Percentiles rank a stretch among this genome's conserved stretches.
Conservation (phyloP, 345 rosid species). For the Gynandropsis gynandra region DNA sequence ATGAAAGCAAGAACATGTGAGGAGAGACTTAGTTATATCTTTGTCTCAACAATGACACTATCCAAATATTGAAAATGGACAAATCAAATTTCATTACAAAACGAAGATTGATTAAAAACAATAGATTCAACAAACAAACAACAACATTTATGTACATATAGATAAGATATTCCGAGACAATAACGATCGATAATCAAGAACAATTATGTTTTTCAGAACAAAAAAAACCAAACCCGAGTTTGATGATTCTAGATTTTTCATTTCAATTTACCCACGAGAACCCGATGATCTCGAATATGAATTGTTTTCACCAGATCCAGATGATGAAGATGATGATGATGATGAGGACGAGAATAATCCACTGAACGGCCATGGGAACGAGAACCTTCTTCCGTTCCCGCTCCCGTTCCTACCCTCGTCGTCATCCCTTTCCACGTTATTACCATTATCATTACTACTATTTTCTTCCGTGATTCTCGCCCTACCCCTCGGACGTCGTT, state of each 20-base stretch:
- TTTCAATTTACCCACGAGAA: conserved; percentile 16
- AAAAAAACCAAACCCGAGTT: conserved; percentile 1
- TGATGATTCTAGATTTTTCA: conserved; percentile 5
- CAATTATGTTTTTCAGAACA: no score
- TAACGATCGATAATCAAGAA: no score
- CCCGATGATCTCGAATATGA: conserved; percentile 30
- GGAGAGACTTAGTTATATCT: no score
- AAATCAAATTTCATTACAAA: conserved; percentile 3
- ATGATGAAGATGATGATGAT: conserved; percentile 9
- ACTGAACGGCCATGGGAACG: conserved; percentile 76
- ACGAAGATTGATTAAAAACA: no score
- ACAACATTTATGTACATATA: conserved; percentile 26
- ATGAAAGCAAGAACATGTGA: no score
- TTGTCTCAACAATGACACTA: conserved; percentile 4
- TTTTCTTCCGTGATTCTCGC: background rate
- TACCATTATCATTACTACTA: conserved; percentile 23
- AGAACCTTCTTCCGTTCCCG: conserved; percentile 54
- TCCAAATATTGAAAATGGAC: background rate
- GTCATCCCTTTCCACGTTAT: conserved; percentile 36
- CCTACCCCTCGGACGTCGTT: conserved; percentile 9
- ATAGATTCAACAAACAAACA: no score
- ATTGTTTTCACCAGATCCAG: conserved; percentile 39
- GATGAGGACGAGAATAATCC: conserved; percentile 67
- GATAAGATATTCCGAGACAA: conserved; percentile 18
- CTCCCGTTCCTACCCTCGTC: conserved; percentile 44